phyloP scores from a whole-genome alignment of 1,139 yeast species.

The Pichia sp. region DNA sequence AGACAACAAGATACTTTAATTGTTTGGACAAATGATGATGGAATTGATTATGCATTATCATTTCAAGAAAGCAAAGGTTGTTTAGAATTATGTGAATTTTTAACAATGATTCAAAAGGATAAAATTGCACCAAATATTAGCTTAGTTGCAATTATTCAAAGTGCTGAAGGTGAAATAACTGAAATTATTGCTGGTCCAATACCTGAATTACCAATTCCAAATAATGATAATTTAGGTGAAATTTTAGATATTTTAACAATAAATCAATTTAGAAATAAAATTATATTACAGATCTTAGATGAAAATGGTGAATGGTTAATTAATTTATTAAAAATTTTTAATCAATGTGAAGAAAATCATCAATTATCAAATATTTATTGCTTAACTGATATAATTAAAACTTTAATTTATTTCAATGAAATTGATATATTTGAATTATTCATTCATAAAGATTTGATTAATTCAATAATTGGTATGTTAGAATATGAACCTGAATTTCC shows the following conservation, averaged over 20 bases:
- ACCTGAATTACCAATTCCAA: slow-evolving; percentile 57
- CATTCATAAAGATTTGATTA: slow-evolving; percentile 53
- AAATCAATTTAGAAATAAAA: slow-evolving; percentile 29
- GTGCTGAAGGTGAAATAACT: slow-evolving; percentile 46
- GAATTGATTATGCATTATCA: slow-evolving; percentile 80
- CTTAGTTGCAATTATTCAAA: slow-evolving; percentile 63
- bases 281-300: slow-evolving; percentile 8
- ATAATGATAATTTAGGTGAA: slow-evolving; percentile 40
- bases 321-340: slow-evolving; percentile 47
- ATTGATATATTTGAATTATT: slow-evolving; percentile 59
- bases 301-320: slow-evolving; percentile 44
- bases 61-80: slow-evolving; percentile 94
- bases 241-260: slow-evolving; percentile 49
- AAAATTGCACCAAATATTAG: slow-evolving; percentile 63
- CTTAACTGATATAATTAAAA: slow-evolving; percentile 67
- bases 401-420: slow-evolving; percentile 67
- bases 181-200: slow-evolving; percentile 81
- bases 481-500: slow-evolving; percentile 92
- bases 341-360: slow-evolving; percentile 46
- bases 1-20: slow-evolving; percentile 91
- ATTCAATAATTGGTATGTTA: slow-evolving; percentile 70
- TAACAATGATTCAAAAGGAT: slow-evolving; percentile 59
- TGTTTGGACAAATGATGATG: slow-evolving; percentile 83
- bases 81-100: slow-evolving; percentile 72
- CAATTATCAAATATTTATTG: slow-evolving; percentile 51